Base-by-base conservation (phyloP, 2,329 filamentous ascomycete species). In the Pyrenochaeta sp. region DNA sequence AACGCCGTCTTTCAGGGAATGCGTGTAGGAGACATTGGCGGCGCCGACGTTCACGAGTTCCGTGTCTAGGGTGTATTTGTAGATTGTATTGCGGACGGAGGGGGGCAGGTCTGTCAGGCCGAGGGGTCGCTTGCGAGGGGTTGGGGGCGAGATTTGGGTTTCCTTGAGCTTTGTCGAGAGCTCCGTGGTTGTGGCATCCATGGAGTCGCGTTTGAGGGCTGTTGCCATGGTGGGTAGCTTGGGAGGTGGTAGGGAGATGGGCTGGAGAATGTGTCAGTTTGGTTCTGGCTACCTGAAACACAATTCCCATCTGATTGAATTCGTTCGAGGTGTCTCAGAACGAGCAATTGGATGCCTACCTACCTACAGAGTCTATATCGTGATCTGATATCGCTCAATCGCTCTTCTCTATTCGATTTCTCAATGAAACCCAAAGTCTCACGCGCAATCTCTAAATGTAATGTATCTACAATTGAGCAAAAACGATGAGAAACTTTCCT, bases 11-110 rank as follows among this genome's bases (percentile, higher is more conserved):
- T 48, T 43, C 30, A 63, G 48, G 11, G 53, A 39, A 31, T 64
- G 60, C 0, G 46, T 62, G 38, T 70, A 70, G 4, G 66, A 67
- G 11, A 70, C 63, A 24, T 63, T 63, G 7, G 55, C 30, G 11
- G 55, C 34, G 28, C 58, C 58, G 7, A 57, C 45, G 34, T 68
- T 68, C 35, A 67, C 64, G n/a, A 65, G 50, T 26, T 70, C 66
- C 7, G 64, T 66, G 41, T 70, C 66, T 7, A 70, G 58, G 14
- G 61, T 44, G 48, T 68, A 56, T 20, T 54, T 56, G 53, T 68
- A 68, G 35, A 70, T 70, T 10, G 50, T 60, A 47, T 68, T 67
- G 17, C 64, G 65, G 20, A 70, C 37, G 1, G 61, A 58, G 1
- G 58, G 29, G 1, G 67, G 67, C 6, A 70, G 60, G 22, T 54